Evolutionary conservation across 352 stramenopile genomes (phyloP).

Genomic region (Phytophthora pistaciae): DNA sequence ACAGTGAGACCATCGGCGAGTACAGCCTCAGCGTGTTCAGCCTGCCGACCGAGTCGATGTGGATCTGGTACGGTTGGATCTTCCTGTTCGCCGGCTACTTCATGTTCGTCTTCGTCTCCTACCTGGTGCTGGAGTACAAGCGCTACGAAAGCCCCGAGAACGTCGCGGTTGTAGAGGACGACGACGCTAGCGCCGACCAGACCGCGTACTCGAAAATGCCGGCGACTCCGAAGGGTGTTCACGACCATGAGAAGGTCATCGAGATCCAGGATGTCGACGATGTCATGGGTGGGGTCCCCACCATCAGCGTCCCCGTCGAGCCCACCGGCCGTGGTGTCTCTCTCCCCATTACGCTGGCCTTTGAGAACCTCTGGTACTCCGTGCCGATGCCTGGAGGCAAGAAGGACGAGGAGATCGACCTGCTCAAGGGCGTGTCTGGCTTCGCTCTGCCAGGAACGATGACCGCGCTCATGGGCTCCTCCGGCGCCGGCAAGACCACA

Average conservation of each 20-base stretch:
- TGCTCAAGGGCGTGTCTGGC: slow-evolving; percentile 53
- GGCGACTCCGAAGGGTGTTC: slow-evolving; percentile 17
- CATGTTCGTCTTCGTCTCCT: slow-evolving; percentile 36
- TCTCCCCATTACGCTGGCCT: slow-evolving; percentile 43
- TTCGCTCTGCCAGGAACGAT: slow-evolving; percentile 47
- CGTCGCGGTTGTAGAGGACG: slow-evolving; percentile 15
- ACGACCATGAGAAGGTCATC: neutral
- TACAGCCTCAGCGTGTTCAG: slow-evolving; percentile 58
- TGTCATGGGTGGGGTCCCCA: slow-evolving; percentile 1
- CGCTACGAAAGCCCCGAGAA: slow-evolving; percentile 33
- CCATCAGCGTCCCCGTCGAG: slow-evolving; percentile 26
- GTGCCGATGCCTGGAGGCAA: slow-evolving; percentile 34
- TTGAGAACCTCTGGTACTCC: slow-evolving; percentile 54
- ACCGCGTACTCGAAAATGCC: slow-evolving; percentile 22
- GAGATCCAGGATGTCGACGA: neutral
- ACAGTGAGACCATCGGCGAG: slow-evolving; percentile 40
- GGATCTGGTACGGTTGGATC: slow-evolving; percentile 65
- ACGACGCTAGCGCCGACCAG: neutral
- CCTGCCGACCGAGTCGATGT: slow-evolving; percentile 49
- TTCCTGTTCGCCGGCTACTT: slow-evolving; percentile 53
- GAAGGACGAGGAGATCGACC: slow-evolving; percentile 33
- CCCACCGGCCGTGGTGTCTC: slow-evolving; percentile 29
- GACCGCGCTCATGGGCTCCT: slow-evolving; percentile 60
- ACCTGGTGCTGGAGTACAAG: slow-evolving; percentile 27
- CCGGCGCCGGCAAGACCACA: slow-evolving; percentile 71